phyloP scores from a whole-genome alignment of 2,329 filamentous ascomycete genomes.

The Arthrobotrys entomopaga region DNA sequence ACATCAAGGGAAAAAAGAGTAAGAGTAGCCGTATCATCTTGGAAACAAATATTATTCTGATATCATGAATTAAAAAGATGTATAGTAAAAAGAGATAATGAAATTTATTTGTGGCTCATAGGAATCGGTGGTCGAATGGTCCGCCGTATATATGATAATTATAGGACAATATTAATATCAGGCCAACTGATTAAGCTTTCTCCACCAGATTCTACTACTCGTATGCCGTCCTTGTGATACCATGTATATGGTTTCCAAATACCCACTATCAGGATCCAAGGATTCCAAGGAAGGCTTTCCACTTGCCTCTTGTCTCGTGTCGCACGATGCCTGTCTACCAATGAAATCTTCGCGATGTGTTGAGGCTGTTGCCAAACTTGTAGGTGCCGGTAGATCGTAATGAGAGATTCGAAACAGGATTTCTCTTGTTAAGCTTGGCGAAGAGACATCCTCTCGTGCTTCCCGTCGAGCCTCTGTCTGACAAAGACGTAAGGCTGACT shows the following conservation, averaged over 20 bases:
- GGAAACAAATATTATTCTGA: neutral
- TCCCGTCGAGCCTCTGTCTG: constrained; percentile 21
- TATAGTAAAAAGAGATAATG: neutral
- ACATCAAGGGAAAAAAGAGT: neutral
- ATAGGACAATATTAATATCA: no score
- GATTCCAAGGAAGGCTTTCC: neutral
- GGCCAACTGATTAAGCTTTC: no score
- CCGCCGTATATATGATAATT: no score
- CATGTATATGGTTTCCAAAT: no score
- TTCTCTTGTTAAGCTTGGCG: constrained; percentile 6
- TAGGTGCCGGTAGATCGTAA: constrained; percentile 29
- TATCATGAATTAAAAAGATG: neutral
- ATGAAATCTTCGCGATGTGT: constrained; percentile 19
- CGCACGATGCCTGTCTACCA: neutral
- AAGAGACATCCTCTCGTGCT: constrained; percentile 9
- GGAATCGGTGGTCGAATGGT: no score
- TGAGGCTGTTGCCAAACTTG: constrained; percentile 37
- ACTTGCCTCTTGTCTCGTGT: neutral
- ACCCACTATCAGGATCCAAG: constrained; percentile 1
- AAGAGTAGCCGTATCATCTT: constrained; percentile 18
- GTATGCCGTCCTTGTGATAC: no score
- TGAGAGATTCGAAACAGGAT: constrained; percentile 11
- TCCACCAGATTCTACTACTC: no score
- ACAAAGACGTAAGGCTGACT: constrained; percentile 22
- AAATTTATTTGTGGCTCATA: neutral